Evolutionary conservation across 225 moss, liverwort and hornwort species (phyloP).

Genomic region (Pseudoscleropodium purum): DNA sequence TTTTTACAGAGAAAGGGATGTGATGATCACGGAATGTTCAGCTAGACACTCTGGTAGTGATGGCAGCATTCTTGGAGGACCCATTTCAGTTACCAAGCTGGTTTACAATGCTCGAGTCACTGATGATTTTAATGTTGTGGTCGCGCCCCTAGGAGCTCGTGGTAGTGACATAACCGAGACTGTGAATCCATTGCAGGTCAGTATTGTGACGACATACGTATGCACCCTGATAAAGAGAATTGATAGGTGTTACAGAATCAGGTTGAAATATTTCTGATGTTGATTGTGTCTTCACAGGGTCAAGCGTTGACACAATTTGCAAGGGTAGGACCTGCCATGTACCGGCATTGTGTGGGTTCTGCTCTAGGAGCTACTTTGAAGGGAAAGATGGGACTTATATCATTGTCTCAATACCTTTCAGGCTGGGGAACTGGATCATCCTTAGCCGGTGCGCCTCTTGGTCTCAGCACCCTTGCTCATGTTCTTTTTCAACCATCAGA

Average conservation of each 20-base stretch:
- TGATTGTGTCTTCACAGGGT: slow-evolving; percentile 35
- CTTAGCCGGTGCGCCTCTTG: slow-evolving; percentile 39
- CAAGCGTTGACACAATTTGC: slow-evolving; percentile 74
- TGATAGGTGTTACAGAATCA: neutral
- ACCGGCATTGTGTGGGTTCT: slow-evolving; percentile 70
- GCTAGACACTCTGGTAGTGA: slow-evolving; percentile 63
- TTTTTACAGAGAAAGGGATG: slow-evolving; percentile 57
- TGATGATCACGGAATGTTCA: slow-evolving; percentile 80
- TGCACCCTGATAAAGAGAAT: neutral
- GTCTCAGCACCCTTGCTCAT: slow-evolving; percentile 79
- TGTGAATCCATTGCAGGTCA: slow-evolving; percentile 86
- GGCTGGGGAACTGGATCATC: slow-evolving; percentile 58
- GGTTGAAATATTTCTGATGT: neutral
- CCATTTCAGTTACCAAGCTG: slow-evolving; percentile 76
- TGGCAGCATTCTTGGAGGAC: slow-evolving; percentile 54
- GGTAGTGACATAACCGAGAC: slow-evolving; percentile 67
- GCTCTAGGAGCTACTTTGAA: slow-evolving; percentile 70
- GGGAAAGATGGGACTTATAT: slow-evolving; percentile 50
- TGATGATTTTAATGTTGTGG: slow-evolving; percentile 50
- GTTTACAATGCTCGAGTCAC: slow-evolving; percentile 69
- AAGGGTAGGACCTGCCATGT: slow-evolving; percentile 71
- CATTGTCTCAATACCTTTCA: slow-evolving; percentile 81
- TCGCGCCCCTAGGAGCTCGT: slow-evolving; percentile 74
- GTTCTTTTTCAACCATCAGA: slow-evolving; percentile 78
- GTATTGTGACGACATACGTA: neutral